Base-by-base conservation (phyloP, 176 grass and related monocot species). In the Elymus sibiricus region DNA sequence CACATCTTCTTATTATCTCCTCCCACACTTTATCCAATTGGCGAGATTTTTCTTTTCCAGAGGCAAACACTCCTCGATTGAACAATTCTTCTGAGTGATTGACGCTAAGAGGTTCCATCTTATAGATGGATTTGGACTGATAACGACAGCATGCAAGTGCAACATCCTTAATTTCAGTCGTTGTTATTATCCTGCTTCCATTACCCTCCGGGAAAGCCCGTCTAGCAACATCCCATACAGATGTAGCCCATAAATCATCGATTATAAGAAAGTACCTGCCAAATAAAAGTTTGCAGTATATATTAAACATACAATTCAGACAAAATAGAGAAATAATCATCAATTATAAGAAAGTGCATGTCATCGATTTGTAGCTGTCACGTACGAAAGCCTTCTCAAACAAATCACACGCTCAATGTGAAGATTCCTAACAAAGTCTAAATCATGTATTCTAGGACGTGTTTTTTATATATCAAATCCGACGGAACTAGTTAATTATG, bases 111-210 rank as follows among this genome's bases (percentile, higher is more conserved):
- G 15, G 64, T 9, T 34, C 14, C 64, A 66, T 66, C 1, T 17
- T 4, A 66, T 1, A 66, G 1, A 66, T 34, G 15, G 1, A 4
- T 0, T 8, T 4, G 1, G 28, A 29, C 12, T 34, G 0, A 34
- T 66, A 32, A 66, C 64, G 0, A 19, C 64, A 66, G 15, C 64
- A 66, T 34, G 28, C 28, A 3, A 66, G 64, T 9, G 64, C 64
- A 9, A 66, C 15, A 17, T 32, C 6, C 28, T 32, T 6, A 19
- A 19, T 17, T 66, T 66, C 64, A 0, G 28, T 66, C 0, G 28
- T 66, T 17, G 7, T 66, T 34, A 66, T 0, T 66, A 66, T 19
- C 15, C 64, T 34, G 7, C 64, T 66, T 1, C 28, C 2, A 19
- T 14, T 64, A 64, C 62, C 62, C 11, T 64, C 26, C 6, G 26